Evolutionary conservation across 108 stramenopile genomes (phyloP), one percentile per base, ranked within the genome.

Genomic region (Cylindrotheca closterium): DNA sequence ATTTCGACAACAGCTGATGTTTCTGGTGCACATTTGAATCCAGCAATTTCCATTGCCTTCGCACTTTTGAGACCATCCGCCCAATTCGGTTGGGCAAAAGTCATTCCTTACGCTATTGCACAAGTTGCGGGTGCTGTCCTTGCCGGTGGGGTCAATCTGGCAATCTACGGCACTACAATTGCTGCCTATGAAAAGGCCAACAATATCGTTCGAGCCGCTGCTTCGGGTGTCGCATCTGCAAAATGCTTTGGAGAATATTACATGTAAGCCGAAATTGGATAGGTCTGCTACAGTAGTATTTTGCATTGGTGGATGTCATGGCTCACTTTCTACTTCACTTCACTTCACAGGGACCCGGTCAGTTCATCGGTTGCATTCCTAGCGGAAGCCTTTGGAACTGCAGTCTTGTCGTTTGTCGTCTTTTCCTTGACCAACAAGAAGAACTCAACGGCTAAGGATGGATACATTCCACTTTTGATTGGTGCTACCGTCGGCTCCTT

Each of bases 11-110:
- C 81, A 4, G 80, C 71, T 15, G 33, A 47, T 24, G 73, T 79
- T 53, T 74, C 73, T 4, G 79, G 79, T 19, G 79, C 79, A 17
- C 73, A 81, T 51, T 57, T 85, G 33, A 85, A 85, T 69, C 84
- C 84, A 23, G 82, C 79, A 1, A 49, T 65, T 30, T 73, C 63
- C 25, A 48, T 64, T n/a, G 65, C 80, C 5, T 80, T 85, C 55
- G 70, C 73, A 1, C 19, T 77, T 8, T 10, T 82, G 15, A 60
- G 84, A 55, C 70, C 70, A n/a, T 71, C 63, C 37, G 37, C 15
- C 74, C 54, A 24, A 52, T 42, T 28, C n/a, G 19, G 57, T 68
- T 60, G 70, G 55, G 2, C 0, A 51, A 74, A 85, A 51, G 74
- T 81, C 4, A 0, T 81, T 46, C 78, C 78, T 0, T 85, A 76